Percentiles rank a stretch among this genome's conserved stretches.
These are phyloP conservation scores for Podospora appendiculata DNA, from an alignment of 495 filamentous ascomycete genomes.

Conservation along the genomic window DNA sequence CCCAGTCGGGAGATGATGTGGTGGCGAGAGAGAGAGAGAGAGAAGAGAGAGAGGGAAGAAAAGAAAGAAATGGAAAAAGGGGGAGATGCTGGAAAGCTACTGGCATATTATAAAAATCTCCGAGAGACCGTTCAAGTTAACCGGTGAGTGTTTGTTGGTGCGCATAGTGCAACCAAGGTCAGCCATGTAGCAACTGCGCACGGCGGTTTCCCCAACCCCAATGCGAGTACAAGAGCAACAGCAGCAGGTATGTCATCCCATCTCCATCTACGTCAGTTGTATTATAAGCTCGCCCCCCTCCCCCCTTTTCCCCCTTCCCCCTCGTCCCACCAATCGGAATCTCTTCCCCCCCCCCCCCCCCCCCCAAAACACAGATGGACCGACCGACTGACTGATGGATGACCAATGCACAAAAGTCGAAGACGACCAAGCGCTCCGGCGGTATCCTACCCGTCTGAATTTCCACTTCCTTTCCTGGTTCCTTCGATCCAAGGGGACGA, in stretches of 20 bases:
- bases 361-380: too few species aligned
- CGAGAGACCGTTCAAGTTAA: too few species aligned
- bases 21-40: too few species aligned
- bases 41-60: too few species aligned
- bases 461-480: conserved; percentile 13
- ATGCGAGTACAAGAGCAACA: conserved; percentile 27
- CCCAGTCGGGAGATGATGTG: background rate
- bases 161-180: conserved; percentile 29
- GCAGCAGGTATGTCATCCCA: conserved; percentile 19
- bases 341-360: too few species aligned
- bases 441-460: conserved; percentile 13
- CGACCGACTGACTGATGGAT: background rate
- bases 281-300: background rate
- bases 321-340: background rate
- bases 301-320: too few species aligned
- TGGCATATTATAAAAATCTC: too few species aligned
- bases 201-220: conserved; percentile 29
- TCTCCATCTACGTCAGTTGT: too few species aligned
- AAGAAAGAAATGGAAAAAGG: too few species aligned
- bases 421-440: conserved; percentile 14
- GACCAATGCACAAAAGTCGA: background rate
- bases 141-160: background rate
- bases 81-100: too few species aligned
- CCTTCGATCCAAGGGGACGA: conserved; percentile 2
- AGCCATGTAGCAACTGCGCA: conserved; percentile 32